Percentiles rank a stretch among this genome's conserved stretches.
Evolutionary conservation across 331 rosid species (phyloP).

Genomic region (Malus hybrid): DNA sequence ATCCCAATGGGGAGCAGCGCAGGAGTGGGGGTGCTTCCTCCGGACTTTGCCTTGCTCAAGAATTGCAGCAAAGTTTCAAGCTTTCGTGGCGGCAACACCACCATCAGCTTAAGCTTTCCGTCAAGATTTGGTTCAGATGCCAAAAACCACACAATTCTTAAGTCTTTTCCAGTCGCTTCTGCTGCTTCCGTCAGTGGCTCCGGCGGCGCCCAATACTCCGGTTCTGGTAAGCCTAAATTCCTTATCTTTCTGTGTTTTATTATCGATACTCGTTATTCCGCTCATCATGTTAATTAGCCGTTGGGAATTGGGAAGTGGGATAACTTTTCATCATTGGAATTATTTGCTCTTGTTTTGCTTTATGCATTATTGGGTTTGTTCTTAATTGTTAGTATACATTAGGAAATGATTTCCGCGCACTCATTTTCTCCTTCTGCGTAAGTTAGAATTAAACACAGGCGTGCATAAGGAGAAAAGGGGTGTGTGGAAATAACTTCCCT

Average conservation of each 20-base stretch:
- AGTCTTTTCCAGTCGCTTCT: slow-evolving; percentile 13
- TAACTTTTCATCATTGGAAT: no score
- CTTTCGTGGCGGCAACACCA: not conserved
- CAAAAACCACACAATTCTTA: slow-evolving; percentile 3
- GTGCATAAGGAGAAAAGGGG: no score
- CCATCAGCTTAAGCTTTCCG: slow-evolving; percentile 10
- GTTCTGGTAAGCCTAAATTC: slow-evolving; percentile 14
- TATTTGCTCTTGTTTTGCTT: no score
- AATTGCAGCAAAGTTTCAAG: slow-evolving; percentile 11
- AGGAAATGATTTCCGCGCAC: no score
- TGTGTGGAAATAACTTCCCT: no score
- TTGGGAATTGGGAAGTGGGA: no score
- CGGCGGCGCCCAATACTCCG: slow-evolving; percentile 55
- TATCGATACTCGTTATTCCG: not conserved
- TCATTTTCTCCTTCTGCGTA: no score
- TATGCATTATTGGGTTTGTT: no score
- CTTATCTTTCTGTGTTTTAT: not conserved
- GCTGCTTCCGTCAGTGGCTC: slow-evolving; percentile 64
- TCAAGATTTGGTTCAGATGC: not conserved
- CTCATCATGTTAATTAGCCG: not conserved
- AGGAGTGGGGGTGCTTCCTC: slow-evolving; percentile 17
- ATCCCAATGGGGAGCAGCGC: slow-evolving; percentile 18
- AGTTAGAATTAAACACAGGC: no score
- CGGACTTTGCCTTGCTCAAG: slow-evolving; percentile 18
- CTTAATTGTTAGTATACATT: no score